Base-by-base conservation (phyloP, 225 moss, liverwort and hornwort species). In the Bryum argenteum region DNA sequence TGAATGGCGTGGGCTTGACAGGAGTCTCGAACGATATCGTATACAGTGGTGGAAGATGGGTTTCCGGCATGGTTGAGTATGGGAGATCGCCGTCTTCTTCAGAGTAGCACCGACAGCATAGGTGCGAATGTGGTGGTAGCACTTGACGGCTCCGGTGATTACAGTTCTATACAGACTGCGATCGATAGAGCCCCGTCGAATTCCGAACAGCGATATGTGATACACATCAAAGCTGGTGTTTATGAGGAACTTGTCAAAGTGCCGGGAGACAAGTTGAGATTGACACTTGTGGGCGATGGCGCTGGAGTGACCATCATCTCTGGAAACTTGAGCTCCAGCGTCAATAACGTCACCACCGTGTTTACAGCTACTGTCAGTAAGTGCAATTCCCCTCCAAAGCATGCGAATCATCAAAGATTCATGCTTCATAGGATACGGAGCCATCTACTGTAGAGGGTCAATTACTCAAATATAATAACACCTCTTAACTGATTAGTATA, bases 321-420 rank as follows among this genome's bases (percentile, higher is more conserved):
- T 10, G 88, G 81, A 14, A 83, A 70, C 55, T 69, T 39, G 37
- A 90, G 84, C 67, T 81, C 78, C 0, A 54, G 62, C 18, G 78
- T 73, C 69, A 23, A 78, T 42, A 84, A 82, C 5, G 66, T 85
- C 22, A 85, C 85, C 12, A 77, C 92, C 0, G 68, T 70, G 71
- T 76, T 79, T 51, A 84, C 86, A 10, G 90, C 90, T 48, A 93
- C 92, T 58, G 56, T 93, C 14, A 61, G 93, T 90, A 75, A 86
- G 92, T 83, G 33, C 33, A 5, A 33, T 3, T 5, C 48, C 48
- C 17, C 47, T 16, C 47, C 47, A 26, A 26, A 26, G 2, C 26
- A 26, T 26, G 26, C 2, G 4, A 26, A 26, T 26, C 26, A 26
- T 26, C 26, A 26, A 26, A 26, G 26, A 26, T 26, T 26, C 26